A percentile compares a stretch with the other conserved stretches of the same genome.
These are phyloP conservation scores for Myxozyma monticola DNA, from an alignment of 805 yeast genomes.

Conservation along the genomic window DNA sequence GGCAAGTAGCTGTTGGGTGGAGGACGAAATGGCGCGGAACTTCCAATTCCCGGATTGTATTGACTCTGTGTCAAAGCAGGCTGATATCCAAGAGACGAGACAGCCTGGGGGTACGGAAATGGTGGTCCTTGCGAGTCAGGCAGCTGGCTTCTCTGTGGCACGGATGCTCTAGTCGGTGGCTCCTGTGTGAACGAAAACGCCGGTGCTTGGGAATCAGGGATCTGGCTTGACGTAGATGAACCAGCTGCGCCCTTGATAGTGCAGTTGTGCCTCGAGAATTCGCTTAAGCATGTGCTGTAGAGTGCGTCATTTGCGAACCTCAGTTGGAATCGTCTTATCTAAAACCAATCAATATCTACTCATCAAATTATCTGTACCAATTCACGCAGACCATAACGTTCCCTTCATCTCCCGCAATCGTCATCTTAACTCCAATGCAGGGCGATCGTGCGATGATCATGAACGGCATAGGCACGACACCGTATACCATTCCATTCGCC, in stretches of 20 bases:
- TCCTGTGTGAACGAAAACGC: not conserved
- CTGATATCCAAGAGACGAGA: too few relatives aligned
- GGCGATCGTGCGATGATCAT: constrained; percentile 21
- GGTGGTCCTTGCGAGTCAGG: not conserved
- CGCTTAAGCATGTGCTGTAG: constrained; percentile 4
- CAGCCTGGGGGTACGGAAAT: not conserved
- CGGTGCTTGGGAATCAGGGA: not conserved
- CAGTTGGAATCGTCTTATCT: constrained; percentile 19
- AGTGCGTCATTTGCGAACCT: constrained; percentile 14
- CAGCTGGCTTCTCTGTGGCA: not conserved
- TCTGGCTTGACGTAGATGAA: not conserved
- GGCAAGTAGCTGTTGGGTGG: too few relatives aligned
- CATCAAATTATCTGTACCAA: not conserved
- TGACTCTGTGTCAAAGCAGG: too few relatives aligned
- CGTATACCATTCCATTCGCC: not conserved
- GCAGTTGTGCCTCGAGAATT: constrained; percentile 15
- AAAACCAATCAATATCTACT: not conserved
- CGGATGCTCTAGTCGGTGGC: constrained; percentile 1
- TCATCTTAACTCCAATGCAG: constrained; percentile 16
- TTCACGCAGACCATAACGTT: constrained; percentile 2
- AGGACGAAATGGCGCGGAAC: too few relatives aligned
- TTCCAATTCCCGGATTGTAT: too few relatives aligned
- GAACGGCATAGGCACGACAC: not conserved
- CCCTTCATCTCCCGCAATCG: not conserved
- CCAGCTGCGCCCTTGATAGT: constrained; percentile 13